These are phyloP conservation scores for Aspergillus uvarum DNA, from an alignment of 2,329 filamentous ascomycete genomes.

Conservation along the genomic window DNA sequence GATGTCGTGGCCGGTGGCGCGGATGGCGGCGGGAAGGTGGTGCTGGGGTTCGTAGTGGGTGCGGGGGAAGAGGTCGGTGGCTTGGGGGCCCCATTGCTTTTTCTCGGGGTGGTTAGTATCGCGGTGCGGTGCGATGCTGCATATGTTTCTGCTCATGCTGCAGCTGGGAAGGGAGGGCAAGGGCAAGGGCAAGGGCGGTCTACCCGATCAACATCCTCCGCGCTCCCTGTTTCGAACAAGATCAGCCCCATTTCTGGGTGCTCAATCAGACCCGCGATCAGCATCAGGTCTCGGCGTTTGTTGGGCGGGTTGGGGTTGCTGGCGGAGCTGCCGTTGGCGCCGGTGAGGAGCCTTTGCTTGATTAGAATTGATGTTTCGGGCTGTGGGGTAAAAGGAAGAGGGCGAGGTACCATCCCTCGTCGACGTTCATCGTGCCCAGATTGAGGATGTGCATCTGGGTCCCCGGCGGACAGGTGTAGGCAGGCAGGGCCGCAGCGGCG, in stretches of 20 bases:
- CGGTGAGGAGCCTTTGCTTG: constrained; percentile 35
- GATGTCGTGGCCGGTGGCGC: constrained; percentile 43
- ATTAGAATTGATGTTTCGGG: no score
- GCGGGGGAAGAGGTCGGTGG: constrained; percentile 43
- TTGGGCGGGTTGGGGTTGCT: constrained; percentile 43
- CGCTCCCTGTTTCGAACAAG: constrained; percentile 49
- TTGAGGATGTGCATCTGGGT: no score
- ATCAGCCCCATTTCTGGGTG: constrained; percentile 48
- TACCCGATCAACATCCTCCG: constrained; percentile 43
- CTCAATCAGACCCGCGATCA: constrained; percentile 47
- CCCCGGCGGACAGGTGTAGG: no score
- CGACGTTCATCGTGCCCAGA: no score
- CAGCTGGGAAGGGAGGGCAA: no score
- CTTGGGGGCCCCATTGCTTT: constrained; percentile 35
- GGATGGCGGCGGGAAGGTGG: constrained; percentile 39
- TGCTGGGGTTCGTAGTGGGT: constrained; percentile 33
- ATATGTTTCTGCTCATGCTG: no score
- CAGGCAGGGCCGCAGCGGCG: no score
- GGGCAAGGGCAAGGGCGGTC: not conserved
- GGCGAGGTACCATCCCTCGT: no score
- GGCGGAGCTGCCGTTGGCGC: constrained; percentile 39
- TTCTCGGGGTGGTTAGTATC: not conserved
- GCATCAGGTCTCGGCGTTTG: constrained; percentile 41
- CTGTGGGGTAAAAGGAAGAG: no score
- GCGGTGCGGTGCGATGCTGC: not conserved